These are phyloP conservation scores for Trametes cingulata DNA, from an alignment of 768 basidiomycete genomes.

Conservation along the genomic window DNA sequence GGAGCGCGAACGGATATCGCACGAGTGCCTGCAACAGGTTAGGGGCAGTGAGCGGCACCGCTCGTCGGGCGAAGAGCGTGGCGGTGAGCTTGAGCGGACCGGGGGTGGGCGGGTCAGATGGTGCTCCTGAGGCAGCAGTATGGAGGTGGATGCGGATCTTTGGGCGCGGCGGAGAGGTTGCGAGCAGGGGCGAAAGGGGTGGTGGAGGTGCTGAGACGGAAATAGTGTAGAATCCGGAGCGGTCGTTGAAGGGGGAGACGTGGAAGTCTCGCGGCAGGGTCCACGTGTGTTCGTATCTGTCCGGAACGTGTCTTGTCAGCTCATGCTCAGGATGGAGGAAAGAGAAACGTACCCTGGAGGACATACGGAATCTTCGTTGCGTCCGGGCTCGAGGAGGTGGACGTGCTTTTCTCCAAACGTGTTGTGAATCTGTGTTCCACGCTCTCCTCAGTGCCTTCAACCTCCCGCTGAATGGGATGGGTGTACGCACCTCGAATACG, in stretches of 20 bases:
- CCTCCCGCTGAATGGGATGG: neutral
- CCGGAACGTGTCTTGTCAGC: neutral
- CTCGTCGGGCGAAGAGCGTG: conserved; percentile 37
- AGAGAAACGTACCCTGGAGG: conserved; percentile 32
- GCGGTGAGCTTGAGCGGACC: conserved; percentile 57
- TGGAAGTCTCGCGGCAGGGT: conserved; percentile 68
- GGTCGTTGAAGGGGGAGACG: conserved; percentile 77
- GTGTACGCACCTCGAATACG: conserved; percentile 55
- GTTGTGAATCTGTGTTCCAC: conserved; percentile 62
- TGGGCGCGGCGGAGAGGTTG: conserved; percentile 32
- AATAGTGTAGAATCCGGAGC: conserved; percentile 63
- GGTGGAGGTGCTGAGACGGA: conserved; percentile 51
- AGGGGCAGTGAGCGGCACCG: conserved; percentile 42
- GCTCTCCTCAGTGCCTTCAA: neutral
- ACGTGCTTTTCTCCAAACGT: conserved; percentile 73
- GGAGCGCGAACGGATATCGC: conserved; percentile 51
- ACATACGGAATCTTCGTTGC: conserved; percentile 43
- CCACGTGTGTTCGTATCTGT: conserved; percentile 65
- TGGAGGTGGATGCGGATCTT: conserved; percentile 42
- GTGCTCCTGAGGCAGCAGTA: neutral
- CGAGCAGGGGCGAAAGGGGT: conserved; percentile 21
- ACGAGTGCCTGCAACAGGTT: conserved; percentile 42
- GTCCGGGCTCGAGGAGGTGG: conserved; percentile 51
- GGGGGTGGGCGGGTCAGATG: neutral
- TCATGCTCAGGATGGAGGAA: neutral